These are phyloP conservation scores for Clausena lansium DNA, from an alignment of 345 rosid species.

Conservation along the genomic window DNA sequence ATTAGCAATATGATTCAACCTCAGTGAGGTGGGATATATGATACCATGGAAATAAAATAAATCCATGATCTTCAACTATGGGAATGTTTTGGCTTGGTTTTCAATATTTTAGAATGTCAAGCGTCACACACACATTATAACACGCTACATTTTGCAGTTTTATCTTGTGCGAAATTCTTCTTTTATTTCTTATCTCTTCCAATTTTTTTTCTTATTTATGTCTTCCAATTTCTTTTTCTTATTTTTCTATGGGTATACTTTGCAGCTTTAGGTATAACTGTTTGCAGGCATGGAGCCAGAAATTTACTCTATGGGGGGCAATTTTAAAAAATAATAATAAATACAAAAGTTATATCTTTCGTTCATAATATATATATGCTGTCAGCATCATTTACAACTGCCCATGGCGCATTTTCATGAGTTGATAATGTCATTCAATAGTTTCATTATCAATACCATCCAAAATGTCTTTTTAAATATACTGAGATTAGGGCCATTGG, in stretches of 20 bases:
- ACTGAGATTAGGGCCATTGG: too few species aligned
- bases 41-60: background rate
- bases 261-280: background rate
- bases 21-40: background rate
- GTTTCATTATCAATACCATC: too few species aligned
- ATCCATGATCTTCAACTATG: background rate
- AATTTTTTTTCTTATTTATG: too few species aligned
- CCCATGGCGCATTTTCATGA: too few species aligned
- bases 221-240: background rate
- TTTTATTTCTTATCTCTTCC: background rate
- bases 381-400: too few species aligned
- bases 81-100: background rate
- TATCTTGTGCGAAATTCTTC: background rate
- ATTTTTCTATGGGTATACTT: background rate
- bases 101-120: background rate
- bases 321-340: too few species aligned
- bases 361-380: too few species aligned
- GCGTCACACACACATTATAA: background rate
- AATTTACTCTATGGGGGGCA: too few species aligned
- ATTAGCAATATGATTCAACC: background rate
- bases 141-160: background rate
- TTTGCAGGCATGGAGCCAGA: too few species aligned
- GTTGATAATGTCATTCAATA: too few species aligned
- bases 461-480: too few species aligned
- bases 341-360: too few species aligned